phyloP scores from a whole-genome alignment of 2,329 filamentous ascomycete genomes.

The Fusarium luffae region DNA sequence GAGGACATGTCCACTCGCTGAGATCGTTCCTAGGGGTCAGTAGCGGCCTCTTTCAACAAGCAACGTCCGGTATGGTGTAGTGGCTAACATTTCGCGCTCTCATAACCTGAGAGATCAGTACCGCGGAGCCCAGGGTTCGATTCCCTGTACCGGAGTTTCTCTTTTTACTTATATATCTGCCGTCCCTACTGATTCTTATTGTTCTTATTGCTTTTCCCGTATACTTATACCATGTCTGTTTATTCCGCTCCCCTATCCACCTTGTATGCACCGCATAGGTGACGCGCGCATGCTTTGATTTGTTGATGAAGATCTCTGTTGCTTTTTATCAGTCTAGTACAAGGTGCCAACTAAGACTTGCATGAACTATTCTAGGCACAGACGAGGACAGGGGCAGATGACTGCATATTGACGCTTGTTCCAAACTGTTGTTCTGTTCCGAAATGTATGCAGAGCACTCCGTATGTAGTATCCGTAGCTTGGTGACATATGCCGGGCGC shows the following conservation, averaged over 20 bases:
- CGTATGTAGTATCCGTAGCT: background rate
- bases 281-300: background rate
- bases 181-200: background rate
- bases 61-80: conserved; percentile 49
- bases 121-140: conserved; percentile 46
- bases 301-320: conserved; percentile 11
- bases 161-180: background rate
- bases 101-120: conserved; percentile 32
- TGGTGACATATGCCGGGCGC: conserved; percentile 15
- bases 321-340: conserved; percentile 1
- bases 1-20: background rate
- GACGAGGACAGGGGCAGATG: conserved; percentile 5
- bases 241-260: background rate
- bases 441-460: background rate
- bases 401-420: background rate
- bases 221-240: background rate
- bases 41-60: background rate
- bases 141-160: conserved; percentile 44
- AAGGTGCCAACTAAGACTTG: conserved; percentile 11
- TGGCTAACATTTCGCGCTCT: conserved; percentile 52
- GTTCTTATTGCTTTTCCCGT: background rate
- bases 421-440: conserved; percentile 5
- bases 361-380: conserved; percentile 21
- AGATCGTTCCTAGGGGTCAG: background rate
- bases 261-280: background rate